Evolutionary conservation across 2,329 filamentous ascomycete species (phyloP).

Genomic region (Knufia fluminis): DNA sequence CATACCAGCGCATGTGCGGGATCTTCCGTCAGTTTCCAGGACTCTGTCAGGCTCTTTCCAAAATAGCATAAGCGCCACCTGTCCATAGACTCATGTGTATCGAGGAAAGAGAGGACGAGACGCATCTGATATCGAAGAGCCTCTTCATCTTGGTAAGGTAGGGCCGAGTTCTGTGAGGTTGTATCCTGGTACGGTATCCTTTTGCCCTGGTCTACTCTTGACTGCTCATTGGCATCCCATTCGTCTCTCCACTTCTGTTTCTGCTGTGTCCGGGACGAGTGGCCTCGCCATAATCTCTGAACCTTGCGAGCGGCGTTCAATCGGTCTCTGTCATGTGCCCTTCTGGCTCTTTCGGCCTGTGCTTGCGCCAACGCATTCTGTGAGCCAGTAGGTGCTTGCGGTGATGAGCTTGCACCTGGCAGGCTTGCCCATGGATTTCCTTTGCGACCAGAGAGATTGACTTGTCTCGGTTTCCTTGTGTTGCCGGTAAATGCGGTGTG

Average conservation of each 20-base stretch:
- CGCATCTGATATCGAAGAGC: slow-evolving; percentile 47
- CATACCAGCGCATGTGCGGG: slow-evolving; percentile 31
- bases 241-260: slow-evolving; percentile 48
- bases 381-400: slow-evolving; percentile 7
- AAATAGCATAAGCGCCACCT: slow-evolving; percentile 28
- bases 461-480: slow-evolving; percentile 76
- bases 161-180: slow-evolving; percentile 26
- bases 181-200: slow-evolving; percentile 12
- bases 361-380: slow-evolving; percentile 68
- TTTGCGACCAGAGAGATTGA: slow-evolving; percentile 83
- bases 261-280: slow-evolving; percentile 52
- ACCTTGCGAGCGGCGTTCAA: slow-evolving; percentile 64
- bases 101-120: slow-evolving; percentile 59
- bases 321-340: slow-evolving; percentile 71
- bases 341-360: slow-evolving; percentile 71
- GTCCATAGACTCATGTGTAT: slow-evolving; percentile 22
- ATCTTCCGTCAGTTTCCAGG: slow-evolving; percentile 20
- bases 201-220: slow-evolving; percentile 9
- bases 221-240: slow-evolving; percentile 53
- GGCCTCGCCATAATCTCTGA: slow-evolving; percentile 75
- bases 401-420: slow-evolving; percentile 40
- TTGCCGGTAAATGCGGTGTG: slow-evolving; percentile 86
- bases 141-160: slow-evolving; percentile 28
- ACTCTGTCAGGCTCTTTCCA: slow-evolving; percentile 28
- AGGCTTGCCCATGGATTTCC: slow-evolving; percentile 61